These are phyloP conservation scores for Wickerhamiella bombiphila DNA, from an alignment of 805 yeast species.

Conservation along the genomic window DNA sequence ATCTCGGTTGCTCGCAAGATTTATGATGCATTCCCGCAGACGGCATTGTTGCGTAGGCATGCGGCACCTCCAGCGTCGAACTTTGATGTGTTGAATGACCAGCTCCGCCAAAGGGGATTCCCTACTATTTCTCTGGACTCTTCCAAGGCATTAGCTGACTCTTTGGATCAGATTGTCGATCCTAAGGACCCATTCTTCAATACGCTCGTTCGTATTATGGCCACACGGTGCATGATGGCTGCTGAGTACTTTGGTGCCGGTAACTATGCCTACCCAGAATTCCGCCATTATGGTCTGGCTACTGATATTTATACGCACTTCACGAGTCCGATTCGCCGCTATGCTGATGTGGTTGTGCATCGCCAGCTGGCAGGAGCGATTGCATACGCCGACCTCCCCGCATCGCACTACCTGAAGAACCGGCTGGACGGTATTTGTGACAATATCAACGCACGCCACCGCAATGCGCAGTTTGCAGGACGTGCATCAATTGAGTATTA, in stretches of 20 bases:
- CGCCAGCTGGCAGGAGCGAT: slow-evolving; percentile 98
- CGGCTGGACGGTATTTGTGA: slow-evolving; percentile 81
- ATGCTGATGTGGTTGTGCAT: slow-evolving; percentile 95
- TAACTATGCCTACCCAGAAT: slow-evolving; percentile 75
- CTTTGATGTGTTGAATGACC: slow-evolving; percentile 78
- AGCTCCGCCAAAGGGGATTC: slow-evolving; percentile 67
- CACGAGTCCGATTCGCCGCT: slow-evolving; percentile 95
- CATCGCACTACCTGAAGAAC: slow-evolving; percentile 70
- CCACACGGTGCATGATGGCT: slow-evolving; percentile 98
- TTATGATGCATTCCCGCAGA: slow-evolving; percentile 86
- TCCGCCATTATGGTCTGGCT: slow-evolving; percentile 93
- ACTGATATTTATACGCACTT: slow-evolving; percentile 96
- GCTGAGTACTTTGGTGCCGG: slow-evolving; percentile 96
- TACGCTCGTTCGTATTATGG: slow-evolving; percentile 86
- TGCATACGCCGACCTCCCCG: slow-evolving; percentile 73
- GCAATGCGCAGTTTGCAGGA: slow-evolving; percentile 98
- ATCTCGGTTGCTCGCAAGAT: slow-evolving; percentile 90
- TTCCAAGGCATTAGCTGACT: slow-evolving; percentile 84
- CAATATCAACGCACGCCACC: slow-evolving; percentile 83
- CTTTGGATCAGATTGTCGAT: slow-evolving; percentile 78
- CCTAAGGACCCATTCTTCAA: slow-evolving; percentile 78
- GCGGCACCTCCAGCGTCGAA: slow-evolving; percentile 94
- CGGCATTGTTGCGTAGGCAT: slow-evolving; percentile 96
- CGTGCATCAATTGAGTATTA: slow-evolving; percentile 95
- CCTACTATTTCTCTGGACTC: slow-evolving; percentile 66